Conservation (phyloP, 345 rosid genomes). For the Acer campestre region DNA sequence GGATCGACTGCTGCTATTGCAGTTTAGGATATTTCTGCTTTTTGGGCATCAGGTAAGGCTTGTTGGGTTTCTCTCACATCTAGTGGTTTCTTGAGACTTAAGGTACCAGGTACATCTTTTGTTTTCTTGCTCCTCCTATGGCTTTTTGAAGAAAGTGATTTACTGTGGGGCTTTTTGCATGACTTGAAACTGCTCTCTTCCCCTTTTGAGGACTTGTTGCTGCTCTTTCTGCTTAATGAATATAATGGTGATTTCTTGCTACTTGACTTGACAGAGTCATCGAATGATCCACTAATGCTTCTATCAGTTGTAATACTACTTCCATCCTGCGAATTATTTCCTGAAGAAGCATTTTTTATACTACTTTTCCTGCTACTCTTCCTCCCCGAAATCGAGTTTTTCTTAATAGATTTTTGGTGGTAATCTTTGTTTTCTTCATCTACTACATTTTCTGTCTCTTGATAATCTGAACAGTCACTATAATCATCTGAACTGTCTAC, state of each 20-base stretch:
- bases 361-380: neutral
- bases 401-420: neutral
- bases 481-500: neutral
- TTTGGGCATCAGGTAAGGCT: neutral
- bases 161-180: neutral
- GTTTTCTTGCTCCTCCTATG: conserved; percentile 13
- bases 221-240: conserved; percentile 9
- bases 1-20: conserved; percentile 8
- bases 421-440: neutral
- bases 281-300: neutral
- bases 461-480: neutral
- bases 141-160: neutral
- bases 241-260: neutral
- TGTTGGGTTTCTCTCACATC: neutral
- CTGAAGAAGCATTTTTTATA: neutral
- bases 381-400: neutral
- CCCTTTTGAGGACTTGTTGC: conserved; percentile 2
- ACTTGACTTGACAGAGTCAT: neutral
- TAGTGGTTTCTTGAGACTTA: neutral
- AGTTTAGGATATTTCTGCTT: neutral
- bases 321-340: neutral
- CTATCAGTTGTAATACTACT: neutral
- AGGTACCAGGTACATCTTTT: neutral
- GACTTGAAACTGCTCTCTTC: neutral
- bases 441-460: neutral